Base-by-base conservation (phyloP, 345 rosid species). In the Dimocarpus longan region DNA sequence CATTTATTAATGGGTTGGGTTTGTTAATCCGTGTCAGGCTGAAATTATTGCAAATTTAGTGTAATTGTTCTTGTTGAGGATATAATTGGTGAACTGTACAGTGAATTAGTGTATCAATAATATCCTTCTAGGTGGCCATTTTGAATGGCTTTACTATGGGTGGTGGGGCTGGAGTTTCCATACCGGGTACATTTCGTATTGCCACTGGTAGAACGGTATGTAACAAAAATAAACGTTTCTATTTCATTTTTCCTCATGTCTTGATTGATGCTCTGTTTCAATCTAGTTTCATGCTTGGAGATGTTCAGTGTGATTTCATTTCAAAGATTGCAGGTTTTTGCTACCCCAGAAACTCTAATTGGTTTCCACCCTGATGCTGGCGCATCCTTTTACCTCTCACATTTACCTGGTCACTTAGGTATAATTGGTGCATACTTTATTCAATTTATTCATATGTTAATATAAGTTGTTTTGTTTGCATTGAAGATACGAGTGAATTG, bases 341-440 rank as follows among this genome's bases (percentile, higher is more conserved):
- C 99, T 10, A 94, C 97, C 42, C 99, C 98, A 24, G 99, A 96
- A 88, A 88, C 95, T 84, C 88, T 87, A 42, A 96, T 96, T 74
- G 98, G 98, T 56, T 93, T 94, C 83, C 98, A 94, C 84, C 99
- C 99, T 68, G 98, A 96, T 86, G 99, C 99, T 67, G 98, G 93
- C 12, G 98, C 98, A 73, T 96, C 98, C 60, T 94, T 90, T 90
- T 80, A 91, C 84, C 97, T 96, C 44, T 87, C 99, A 37, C 98
- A 77, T 79, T 87, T 96, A 76, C 97, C 95, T 64, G 97, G 97
- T 80, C 89, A 88, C 85, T 84, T 96, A 81, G 99, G 98, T 96
- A 88, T 76, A 71, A 48, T 70, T 79, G 77, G 69, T 37, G 44
- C 48, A 19, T 72, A 56, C 21, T 54, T n/a, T 66, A 48, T 15